Evolutionary conservation across 805 yeast genomes (phyloP), one percentile per base, ranked within the genome.

Genomic region (Geotrichum ghanense): DNA sequence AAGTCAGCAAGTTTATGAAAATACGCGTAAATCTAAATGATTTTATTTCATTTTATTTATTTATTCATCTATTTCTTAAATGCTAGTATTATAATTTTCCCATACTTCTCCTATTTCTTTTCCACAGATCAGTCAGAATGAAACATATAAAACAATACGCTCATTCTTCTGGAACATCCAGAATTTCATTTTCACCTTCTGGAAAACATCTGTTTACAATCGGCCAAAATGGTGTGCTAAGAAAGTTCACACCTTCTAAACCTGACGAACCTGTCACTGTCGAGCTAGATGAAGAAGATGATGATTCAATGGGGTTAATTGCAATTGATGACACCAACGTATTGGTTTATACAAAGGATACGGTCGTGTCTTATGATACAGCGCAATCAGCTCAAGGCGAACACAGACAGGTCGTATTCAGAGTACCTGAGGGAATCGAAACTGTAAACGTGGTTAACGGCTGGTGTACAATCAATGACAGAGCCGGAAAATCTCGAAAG

Each of bases 261-360:
- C 51, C 48, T n/a, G 57, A 50, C 24, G 67, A 63, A 45, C 67
- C 69, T 27, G 60, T 49, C 19, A 56, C 61, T 16, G 45, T 61
- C 12, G 67, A 64, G 22, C 51, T 50, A 21, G 56, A 49, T 17
- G 52, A 52, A 20, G 46, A 44, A 7, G 53, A 49, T 19, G 72
- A 70, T 55, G 77, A 77, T 3, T 48, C 56, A 3, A 65, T 60
- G 3, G 52, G 49, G 20, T 42, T 65, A 43, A 64, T 52, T 48
- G 55, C 59, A 21, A 37, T 59, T n/a, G 46, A 39, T 4, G 37
- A 31, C 16, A 31, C 37, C 5, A 31, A 9, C 16, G 37, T 31
- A 31, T n/a, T 31, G 14, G 37, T 31, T 31, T 31, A 31, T n/a
- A 45, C 57, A 12, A 50, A 53, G 21, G 66, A 59, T 16, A 45